Conservation (phyloP, 1,284 basidiomycete genomes). For the Trichosporon sp. region DNA sequence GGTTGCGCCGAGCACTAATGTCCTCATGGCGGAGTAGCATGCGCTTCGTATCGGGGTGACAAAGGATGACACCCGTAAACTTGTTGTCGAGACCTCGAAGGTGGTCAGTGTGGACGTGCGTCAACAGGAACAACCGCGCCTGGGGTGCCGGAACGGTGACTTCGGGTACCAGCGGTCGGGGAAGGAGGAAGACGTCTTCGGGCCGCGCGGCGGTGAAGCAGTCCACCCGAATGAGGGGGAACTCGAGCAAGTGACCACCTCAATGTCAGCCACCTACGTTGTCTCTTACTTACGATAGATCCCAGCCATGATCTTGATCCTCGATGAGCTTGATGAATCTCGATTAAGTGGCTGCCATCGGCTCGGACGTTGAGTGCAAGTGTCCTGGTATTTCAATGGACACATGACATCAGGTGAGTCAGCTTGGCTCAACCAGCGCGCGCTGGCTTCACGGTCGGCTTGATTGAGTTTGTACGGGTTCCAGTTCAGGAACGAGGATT, state of each 20-base stretch:
- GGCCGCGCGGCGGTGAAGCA: constrained; percentile 62
- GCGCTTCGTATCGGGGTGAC: constrained; percentile 76
- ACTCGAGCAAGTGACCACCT: constrained; percentile 59
- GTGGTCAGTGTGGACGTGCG: constrained; percentile 84
- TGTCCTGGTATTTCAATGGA: constrained; percentile 13
- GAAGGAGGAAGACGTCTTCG: constrained; percentile 30
- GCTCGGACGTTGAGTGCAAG: background rate
- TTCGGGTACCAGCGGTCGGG: constrained; percentile 22
- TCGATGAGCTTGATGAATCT: background rate
- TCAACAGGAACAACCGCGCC: constrained; percentile 71
- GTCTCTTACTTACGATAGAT: background rate
- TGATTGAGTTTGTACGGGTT: background rate
- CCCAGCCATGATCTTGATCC: constrained; percentile 6
- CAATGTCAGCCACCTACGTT: background rate
- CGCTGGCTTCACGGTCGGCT: background rate
- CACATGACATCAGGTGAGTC: constrained; percentile 17
- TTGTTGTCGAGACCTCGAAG: constrained; percentile 42
- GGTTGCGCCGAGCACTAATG: constrained; percentile 64
- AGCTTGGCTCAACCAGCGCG: constrained; percentile 7
- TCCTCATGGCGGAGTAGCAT: constrained; percentile 77
- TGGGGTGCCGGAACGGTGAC: constrained; percentile 45
- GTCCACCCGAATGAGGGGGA: constrained; percentile 73
- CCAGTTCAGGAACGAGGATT: constrained; percentile 8
- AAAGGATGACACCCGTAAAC: constrained; percentile 63
- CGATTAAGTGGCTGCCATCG: background rate